Evolutionary conservation across 1,284 basidiomycete genomes (phyloP).

Genomic region (Moniliella sp.): DNA sequence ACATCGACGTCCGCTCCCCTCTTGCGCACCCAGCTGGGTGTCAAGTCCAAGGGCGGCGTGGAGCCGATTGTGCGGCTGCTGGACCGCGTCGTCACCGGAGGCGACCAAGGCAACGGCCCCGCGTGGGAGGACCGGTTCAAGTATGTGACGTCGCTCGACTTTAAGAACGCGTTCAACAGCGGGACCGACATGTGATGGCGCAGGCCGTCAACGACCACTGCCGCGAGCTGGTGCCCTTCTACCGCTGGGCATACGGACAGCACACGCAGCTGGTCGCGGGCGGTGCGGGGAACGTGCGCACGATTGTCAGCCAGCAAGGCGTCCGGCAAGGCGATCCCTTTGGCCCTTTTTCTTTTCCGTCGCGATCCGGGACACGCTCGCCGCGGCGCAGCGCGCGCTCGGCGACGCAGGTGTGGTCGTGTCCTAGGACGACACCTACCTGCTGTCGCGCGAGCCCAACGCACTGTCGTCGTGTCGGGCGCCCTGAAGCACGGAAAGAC

Average conservation of each 20-base stretch:
- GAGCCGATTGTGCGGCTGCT: not conserved
- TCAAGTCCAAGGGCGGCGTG: not conserved
- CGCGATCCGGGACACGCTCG: not conserved
- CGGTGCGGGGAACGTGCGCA: not conserved
- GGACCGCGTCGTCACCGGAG: not conserved
- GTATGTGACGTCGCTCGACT: not conserved
- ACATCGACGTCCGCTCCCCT: not conserved
- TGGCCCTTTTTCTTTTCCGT: not conserved
- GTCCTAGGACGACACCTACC: not conserved
- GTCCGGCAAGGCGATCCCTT: conserved; percentile 1
- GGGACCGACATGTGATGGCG: not conserved
- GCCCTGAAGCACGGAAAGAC: too few species aligned
- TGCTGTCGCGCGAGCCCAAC: too few species aligned
- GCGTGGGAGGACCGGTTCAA: not conserved
- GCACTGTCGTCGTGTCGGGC: too few species aligned
- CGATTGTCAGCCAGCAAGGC: not conserved
- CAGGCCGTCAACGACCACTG: not conserved
- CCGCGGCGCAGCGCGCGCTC: not conserved
- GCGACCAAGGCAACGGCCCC: too few species aligned
- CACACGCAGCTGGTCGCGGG: not conserved
- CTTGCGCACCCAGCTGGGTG: not conserved
- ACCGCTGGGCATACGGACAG: not conserved
- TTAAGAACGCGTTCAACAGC: not conserved
- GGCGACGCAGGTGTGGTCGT: not conserved
- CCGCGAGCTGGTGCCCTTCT: not conserved